Evolutionary conservation across 2,329 filamentous ascomycete genomes (phyloP).

Genomic region (Neofusicoccum cordaticola): DNA sequence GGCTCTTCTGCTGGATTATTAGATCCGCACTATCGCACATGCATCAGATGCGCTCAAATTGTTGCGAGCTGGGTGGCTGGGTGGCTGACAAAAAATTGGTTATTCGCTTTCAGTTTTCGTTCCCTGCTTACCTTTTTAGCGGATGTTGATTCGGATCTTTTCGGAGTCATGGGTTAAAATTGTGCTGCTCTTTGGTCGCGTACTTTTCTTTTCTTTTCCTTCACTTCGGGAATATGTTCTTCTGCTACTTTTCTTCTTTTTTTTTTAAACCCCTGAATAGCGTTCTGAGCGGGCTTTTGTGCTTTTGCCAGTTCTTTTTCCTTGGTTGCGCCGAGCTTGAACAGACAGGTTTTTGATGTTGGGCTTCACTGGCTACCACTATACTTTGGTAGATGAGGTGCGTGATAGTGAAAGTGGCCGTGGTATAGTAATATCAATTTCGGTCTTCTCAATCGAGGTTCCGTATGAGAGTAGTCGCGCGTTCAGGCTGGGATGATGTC

Average conservation of each 20-base stretch:
- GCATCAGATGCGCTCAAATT: slow-evolving; percentile 2
- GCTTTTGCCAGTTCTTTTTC: neutral
- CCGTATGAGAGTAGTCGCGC: too few species aligned
- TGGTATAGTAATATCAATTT: neutral
- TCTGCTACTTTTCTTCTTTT: neutral
- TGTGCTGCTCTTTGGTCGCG: neutral
- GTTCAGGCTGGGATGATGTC: too few species aligned
- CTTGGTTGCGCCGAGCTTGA: neutral
- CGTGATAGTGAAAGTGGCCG: neutral
- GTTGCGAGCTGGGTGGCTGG: neutral
- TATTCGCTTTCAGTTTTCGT: neutral
- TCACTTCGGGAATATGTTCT: neutral
- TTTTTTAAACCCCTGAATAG: neutral
- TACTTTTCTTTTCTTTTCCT: neutral
- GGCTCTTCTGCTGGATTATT: slow-evolving; percentile 2
- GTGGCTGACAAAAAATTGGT: neutral
- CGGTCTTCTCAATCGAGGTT: neutral
- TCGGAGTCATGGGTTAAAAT: neutral
- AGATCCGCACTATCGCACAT: slow-evolving; percentile 2
- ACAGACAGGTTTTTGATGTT: neutral
- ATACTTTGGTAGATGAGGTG: slow-evolving; percentile 6
- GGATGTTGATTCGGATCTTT: neutral
- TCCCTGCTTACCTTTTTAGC: neutral
- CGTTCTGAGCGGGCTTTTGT: slow-evolving; percentile 5
- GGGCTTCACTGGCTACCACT: neutral